Percentiles rank a stretch among this genome's conserved stretches.
phyloP scores from a whole-genome alignment of 2,329 filamentous ascomycete genomes.

The Cercospora berteroae region DNA sequence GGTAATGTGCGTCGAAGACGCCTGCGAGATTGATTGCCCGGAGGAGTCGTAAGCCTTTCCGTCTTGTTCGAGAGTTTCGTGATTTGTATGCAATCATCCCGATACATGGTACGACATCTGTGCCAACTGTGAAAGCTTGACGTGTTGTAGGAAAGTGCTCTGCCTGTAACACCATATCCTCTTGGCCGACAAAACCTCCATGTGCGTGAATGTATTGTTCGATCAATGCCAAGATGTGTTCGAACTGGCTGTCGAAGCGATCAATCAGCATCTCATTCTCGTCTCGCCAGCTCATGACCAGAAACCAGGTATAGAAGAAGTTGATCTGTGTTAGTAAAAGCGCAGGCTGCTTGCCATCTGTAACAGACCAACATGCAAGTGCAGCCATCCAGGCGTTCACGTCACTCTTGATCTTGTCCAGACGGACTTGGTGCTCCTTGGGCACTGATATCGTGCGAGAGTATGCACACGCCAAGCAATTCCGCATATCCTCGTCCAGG shows the following conservation, averaged over 20 bases:
- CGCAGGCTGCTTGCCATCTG: conserved; percentile 11
- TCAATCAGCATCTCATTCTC: conserved; percentile 18
- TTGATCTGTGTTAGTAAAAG: conserved; percentile 20
- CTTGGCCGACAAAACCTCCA: not conserved
- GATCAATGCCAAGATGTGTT: conserved; percentile 15
- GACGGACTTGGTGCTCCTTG: not conserved
- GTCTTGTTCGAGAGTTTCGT: conserved; percentile 12
- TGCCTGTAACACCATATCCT: conserved; percentile 1
- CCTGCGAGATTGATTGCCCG: conserved; percentile 20
- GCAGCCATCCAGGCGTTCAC: conserved; percentile 21
- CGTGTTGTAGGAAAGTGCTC: conserved; percentile 4
- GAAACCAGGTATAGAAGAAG: conserved; percentile 25
- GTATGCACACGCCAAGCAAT: conserved; percentile 21
- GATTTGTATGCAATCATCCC: conserved; percentile 22
- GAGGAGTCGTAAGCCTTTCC: conserved; percentile 14
- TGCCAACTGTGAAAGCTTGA: conserved; percentile 22
- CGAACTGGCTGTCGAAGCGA: conserved; percentile 21
- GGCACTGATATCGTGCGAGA: conserved; percentile 15
- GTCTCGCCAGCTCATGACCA: conserved; percentile 21
- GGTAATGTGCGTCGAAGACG: conserved; percentile 23
- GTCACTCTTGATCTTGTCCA: conserved; percentile 18
- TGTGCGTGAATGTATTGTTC: conserved; percentile 22
- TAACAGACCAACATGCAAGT: conserved; percentile 5
- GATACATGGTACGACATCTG: conserved; percentile 21
- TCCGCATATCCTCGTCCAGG: conserved; percentile 21